Evolutionary conservation across 1,139 yeast species (phyloP).

Genomic region (Kurtzmaniella quercitrusa): DNA sequence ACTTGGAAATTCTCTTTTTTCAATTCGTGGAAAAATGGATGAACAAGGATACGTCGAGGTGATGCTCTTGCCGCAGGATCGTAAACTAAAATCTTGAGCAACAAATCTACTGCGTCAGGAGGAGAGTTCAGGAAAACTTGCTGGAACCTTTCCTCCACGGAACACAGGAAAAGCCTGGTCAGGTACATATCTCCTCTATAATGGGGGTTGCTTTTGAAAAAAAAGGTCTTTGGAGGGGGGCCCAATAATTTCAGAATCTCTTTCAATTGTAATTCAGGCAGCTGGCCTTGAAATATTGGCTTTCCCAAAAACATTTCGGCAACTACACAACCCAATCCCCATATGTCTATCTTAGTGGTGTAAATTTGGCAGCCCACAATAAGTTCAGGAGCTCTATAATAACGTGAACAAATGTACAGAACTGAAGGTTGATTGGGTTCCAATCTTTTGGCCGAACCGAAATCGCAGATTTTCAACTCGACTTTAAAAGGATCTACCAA

Average conservation of each 20-base stretch:
- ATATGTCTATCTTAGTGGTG: conserved; percentile 75
- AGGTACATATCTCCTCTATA: conserved; percentile 73
- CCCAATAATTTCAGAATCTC: conserved; percentile 77
- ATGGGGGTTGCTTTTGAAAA: conserved; percentile 68
- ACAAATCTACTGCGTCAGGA: conserved; percentile 63
- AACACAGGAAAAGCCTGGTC: conserved; percentile 61
- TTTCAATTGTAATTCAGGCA: conserved; percentile 68
- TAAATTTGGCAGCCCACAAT: conserved; percentile 74
- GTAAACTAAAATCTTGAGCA: conserved; percentile 66
- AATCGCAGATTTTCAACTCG: conserved; percentile 70
- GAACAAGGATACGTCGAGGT: conserved; percentile 65
- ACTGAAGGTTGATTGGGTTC: conserved; percentile 74
- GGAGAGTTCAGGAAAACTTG: conserved; percentile 71
- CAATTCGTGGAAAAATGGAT: conserved; percentile 67
- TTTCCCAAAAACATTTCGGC: conserved; percentile 82
- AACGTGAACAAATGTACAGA: conserved; percentile 74
- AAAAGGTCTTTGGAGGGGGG: conserved; percentile 69
- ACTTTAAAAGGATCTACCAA: conserved; percentile 68
- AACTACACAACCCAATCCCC: conserved; percentile 84
- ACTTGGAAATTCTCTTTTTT: conserved; percentile 56
- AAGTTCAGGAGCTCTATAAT: conserved; percentile 79
- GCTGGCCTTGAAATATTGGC: conserved; percentile 79
- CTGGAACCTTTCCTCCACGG: conserved; percentile 58
- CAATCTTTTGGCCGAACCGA: conserved; percentile 75
- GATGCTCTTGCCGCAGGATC: conserved; percentile 67